These are phyloP conservation scores for Phytophthora megakarya DNA, from an alignment of 352 stramenopile species.

Conservation along the genomic window DNA sequence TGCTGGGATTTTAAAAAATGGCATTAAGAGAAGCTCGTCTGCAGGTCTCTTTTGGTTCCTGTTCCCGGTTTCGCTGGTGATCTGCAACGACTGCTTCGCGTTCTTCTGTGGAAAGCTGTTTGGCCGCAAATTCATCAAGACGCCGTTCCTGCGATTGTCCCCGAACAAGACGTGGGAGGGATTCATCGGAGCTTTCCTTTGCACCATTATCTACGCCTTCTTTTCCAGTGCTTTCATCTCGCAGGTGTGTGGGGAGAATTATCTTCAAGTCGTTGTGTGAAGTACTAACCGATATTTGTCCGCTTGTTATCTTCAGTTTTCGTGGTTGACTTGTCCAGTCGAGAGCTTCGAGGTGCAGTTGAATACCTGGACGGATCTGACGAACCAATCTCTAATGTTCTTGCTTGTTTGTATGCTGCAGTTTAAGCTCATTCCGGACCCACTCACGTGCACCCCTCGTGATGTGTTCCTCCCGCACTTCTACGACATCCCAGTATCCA, in stretches of 20 bases:
- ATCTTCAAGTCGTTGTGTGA: not conserved
- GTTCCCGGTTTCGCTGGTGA: slow-evolving; percentile 92
- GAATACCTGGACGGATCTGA: not conserved
- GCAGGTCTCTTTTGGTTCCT: slow-evolving; percentile 95
- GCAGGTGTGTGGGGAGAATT: slow-evolving; percentile 43
- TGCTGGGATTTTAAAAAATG: not conserved
- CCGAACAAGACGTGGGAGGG: slow-evolving; percentile 99
- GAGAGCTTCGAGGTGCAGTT: slow-evolving; percentile 70
- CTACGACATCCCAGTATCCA: slow-evolving; percentile 70
- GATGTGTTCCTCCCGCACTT: slow-evolving; percentile 64
- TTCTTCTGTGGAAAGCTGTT: slow-evolving; percentile 92
- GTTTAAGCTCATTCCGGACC: slow-evolving; percentile 70
- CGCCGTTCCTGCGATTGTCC: slow-evolving; percentile 90
- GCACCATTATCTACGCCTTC: slow-evolving; percentile 95
- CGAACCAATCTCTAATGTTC: not conserved
- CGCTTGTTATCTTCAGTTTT: slow-evolving; percentile 53
- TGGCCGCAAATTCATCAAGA: slow-evolving; percentile 93
- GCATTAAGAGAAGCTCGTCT: slow-evolving; percentile 1
- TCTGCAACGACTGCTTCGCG: slow-evolving; percentile 96
- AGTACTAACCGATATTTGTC: not conserved
- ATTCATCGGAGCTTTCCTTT: slow-evolving; percentile 97
- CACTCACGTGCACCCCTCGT: slow-evolving; percentile 64
- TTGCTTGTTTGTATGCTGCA: slow-evolving; percentile 8
- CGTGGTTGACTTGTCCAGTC: slow-evolving; percentile 94
- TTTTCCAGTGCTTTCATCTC: slow-evolving; percentile 92